phyloP scores from a whole-genome alignment of 148 eudicot genomes.

The Rhododendron vialii region DNA sequence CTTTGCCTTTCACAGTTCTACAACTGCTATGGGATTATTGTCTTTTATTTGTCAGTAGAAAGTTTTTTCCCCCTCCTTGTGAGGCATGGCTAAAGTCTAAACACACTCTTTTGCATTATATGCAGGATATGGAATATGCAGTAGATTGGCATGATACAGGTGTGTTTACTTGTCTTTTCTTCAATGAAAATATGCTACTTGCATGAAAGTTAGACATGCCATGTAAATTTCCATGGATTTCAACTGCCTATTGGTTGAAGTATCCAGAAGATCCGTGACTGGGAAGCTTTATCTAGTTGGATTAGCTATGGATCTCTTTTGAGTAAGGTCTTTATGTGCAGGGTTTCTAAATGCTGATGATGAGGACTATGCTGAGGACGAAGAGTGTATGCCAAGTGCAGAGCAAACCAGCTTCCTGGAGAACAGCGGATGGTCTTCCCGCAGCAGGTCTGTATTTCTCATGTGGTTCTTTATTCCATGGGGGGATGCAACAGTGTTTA shows the following conservation, averaged over 20 bases:
- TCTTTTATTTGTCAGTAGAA: not conserved
- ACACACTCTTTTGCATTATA: not conserved
- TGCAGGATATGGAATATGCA: slow-evolving; percentile 47
- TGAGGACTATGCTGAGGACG: slow-evolving; percentile 61
- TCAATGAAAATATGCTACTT: not conserved
- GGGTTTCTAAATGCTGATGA: slow-evolving; percentile 89
- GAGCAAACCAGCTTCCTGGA: slow-evolving; percentile 58
- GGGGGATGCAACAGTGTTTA: not conserved
- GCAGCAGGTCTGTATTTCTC: slow-evolving; percentile 63
- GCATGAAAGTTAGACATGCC: not conserved
- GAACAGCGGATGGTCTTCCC: slow-evolving; percentile 97
- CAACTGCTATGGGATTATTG: slow-evolving; percentile 2
- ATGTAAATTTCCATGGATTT: not conserved
- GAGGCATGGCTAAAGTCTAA: slow-evolving; percentile 6
- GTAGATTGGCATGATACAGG: slow-evolving; percentile 83
- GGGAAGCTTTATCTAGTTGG: not conserved
- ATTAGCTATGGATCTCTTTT: not conserved
- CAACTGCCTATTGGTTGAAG: not conserved
- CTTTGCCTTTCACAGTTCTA: not conserved
- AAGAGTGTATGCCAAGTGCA: slow-evolving; percentile 47
- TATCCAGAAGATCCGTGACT: not conserved
- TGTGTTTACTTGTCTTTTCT: slow-evolving; percentile 17
- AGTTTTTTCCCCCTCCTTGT: not conserved
- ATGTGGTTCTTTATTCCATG: not conserved
- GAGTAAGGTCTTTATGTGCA: slow-evolving; percentile 16